Conservation (phyloP, 139 green algal genomes). For the Coelastrella sp. region DNA sequence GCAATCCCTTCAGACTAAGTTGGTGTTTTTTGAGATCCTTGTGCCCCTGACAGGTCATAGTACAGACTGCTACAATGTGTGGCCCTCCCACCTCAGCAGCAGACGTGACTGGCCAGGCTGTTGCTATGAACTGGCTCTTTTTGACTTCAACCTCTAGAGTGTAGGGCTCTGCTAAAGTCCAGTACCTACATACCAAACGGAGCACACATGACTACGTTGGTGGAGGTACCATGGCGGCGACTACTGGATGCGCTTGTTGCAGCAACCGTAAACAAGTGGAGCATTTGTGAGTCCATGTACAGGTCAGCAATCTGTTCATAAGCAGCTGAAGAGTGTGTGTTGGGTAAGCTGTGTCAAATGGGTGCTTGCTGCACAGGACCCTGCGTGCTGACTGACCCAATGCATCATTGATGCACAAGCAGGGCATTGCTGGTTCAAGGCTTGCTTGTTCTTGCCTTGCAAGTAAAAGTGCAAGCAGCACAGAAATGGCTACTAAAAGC, state of each 20-base stretch:
- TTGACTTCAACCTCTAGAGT: constrained; percentile 46
- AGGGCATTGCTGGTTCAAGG: no score
- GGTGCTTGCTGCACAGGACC: no score
- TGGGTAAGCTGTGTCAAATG: no score
- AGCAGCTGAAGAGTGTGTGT: no score
- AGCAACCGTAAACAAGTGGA: not conserved
- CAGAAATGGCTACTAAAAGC: no score
- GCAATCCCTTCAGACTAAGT: not conserved
- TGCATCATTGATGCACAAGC: no score
- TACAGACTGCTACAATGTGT: not conserved
- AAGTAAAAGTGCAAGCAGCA: no score
- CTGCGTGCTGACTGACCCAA: no score
- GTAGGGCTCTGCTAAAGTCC: constrained; percentile 46
- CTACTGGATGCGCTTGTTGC: not conserved
- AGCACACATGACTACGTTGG: not conserved
- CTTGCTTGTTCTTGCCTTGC: no score
- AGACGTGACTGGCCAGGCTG: constrained; percentile 72
- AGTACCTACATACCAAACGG: constrained; percentile 44
- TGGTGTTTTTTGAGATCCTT: not conserved
- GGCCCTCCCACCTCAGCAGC: constrained; percentile 49
- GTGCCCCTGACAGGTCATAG: not conserved
- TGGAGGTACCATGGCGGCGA: not conserved
- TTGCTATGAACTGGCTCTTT: constrained; percentile 76
- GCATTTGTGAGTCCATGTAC: no score
- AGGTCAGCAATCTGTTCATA: no score